Evolutionary conservation across 768 basidiomycete species (phyloP).

Genomic region (Pleurotus tuber-regium): DNA sequence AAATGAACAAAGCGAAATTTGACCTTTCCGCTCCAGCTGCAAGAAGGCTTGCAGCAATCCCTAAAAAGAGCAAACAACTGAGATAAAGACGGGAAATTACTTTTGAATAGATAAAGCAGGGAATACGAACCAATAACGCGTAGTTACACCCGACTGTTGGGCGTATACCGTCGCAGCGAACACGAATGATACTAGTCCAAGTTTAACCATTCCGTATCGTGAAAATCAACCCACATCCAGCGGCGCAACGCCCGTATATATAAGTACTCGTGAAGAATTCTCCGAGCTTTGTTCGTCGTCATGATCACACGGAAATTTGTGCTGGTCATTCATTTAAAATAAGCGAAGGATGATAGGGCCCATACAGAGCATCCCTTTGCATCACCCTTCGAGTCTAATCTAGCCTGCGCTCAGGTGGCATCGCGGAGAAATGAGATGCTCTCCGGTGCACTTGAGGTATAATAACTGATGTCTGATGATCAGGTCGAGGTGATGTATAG

Average conservation of each 20-base stretch:
- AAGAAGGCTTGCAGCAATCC: conserved; percentile 11
- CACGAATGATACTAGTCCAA: conserved; percentile 1
- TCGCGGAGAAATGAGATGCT: conserved; percentile 6
- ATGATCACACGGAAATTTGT: neutral
- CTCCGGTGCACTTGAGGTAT: neutral
- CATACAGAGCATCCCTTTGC: neutral
- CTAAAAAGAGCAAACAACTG: neutral
- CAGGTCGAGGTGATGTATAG: neutral
- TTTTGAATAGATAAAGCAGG: too few species aligned
- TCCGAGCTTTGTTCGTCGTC: neutral
- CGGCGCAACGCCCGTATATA: neutral
- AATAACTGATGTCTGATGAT: neutral
- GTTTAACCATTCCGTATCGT: neutral
- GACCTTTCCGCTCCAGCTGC: conserved; percentile 9
- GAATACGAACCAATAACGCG: neutral
- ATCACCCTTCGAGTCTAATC: neutral
- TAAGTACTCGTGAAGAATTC: neutral
- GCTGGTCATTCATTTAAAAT: neutral
- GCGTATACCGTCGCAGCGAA: conserved; percentile 6
- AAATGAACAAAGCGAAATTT: neutral
- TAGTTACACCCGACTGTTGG: conserved; percentile 3
- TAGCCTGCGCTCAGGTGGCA: neutral
- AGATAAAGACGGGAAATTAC: too few species aligned
- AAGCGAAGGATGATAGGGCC: neutral
- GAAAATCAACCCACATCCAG: neutral